Evolutionary conservation across 2,329 filamentous ascomycete genomes (phyloP).

Genomic region (Paecilomyces sp.): DNA sequence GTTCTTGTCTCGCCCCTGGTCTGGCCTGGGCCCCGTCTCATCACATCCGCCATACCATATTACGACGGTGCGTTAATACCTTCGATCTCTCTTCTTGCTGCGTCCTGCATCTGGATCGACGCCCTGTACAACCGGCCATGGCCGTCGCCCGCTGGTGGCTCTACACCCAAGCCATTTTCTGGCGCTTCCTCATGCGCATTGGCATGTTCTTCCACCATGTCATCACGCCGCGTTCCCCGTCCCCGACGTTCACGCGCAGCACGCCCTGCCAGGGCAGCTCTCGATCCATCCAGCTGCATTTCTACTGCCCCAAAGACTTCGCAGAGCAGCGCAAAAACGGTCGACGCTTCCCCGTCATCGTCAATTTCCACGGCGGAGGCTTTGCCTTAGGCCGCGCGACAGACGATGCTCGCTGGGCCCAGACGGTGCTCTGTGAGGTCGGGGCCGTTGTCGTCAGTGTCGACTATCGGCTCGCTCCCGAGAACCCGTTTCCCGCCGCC

Average conservation of each 20-base stretch:
- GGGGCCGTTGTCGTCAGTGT: slow-evolving; percentile 55
- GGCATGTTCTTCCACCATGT: slow-evolving; percentile 63
- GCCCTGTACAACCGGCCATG: slow-evolving; percentile 8
- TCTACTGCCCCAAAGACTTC: slow-evolving; percentile 51
- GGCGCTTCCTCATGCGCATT: slow-evolving; percentile 60
- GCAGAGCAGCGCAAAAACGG: not conserved
- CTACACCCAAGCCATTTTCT: slow-evolving; percentile 56
- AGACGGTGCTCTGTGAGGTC: slow-evolving; percentile 48
- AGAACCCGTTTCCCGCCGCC: slow-evolving; percentile 55
- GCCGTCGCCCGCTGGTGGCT: slow-evolving; percentile 52
- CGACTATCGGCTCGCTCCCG: slow-evolving; percentile 55
- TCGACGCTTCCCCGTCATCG: slow-evolving; percentile 45
- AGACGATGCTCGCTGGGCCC: slow-evolving; percentile 56
- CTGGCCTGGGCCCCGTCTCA: not conserved
- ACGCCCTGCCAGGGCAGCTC: slow-evolving; percentile 45
- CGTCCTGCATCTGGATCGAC: slow-evolving; percentile 1
- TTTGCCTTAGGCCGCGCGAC: slow-evolving; percentile 54
- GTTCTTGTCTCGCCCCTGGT: not conserved
- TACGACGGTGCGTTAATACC: not conserved
- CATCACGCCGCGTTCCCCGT: slow-evolving; percentile 53
- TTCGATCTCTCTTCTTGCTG: not conserved
- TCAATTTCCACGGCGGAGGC: slow-evolving; percentile 60
- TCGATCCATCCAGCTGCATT: slow-evolving; percentile 48
- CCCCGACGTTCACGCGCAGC: slow-evolving; percentile 51
- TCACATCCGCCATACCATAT: not conserved